Base-by-base conservation (phyloP, 2,329 filamentous ascomycete genomes). In the Hyphodiscus sp. region DNA sequence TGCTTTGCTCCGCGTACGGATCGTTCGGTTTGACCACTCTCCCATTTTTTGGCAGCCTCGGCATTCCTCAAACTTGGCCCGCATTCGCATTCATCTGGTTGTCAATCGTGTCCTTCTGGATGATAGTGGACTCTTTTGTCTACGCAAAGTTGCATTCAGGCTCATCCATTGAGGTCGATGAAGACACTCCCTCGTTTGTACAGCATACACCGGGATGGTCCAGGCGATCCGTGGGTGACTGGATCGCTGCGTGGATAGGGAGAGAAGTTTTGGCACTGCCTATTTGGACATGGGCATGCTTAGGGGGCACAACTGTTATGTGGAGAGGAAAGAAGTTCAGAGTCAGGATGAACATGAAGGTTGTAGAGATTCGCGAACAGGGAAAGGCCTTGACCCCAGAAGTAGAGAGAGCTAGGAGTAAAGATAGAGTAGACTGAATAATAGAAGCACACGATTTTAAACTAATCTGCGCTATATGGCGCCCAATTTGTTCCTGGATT, bases 261-360 rank as follows among this genome's bases (percentile, higher is more conserved):
- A 78, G 94, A 30, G 94, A 99, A 71, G 60, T 81, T 0, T 75
- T 96, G 9, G 91, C 94, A 0, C 74, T 96, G 45, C 91, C 91
- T 0, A 86, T 99, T 55, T 99, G 94, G 94, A 74, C 82, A 0
- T 91, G 86, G 81, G 94, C 94, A 0, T 88, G 96, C 19, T 82
- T 89, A 62, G 86, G 92, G n/a, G 94, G 94, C 0, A 83, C 87
- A 1, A 92, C 85, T 0, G 89, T 99, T 0, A 81, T 81, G 50
- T 99, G 94, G 95, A 77, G 94, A 52, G 92, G 91, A 0, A 85
- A 85, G 64, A 79, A 75, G 26, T 97, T 97, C 68, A 81, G 80
- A 63, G 91, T 97, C 1, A 82, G 86, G 1, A 78, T 89, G 61
- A 88, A 97, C 68, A 92, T 92, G 77, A 88, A 84, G 49, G 92